A percentile compares a stretch with the other conserved stretches of the same genome.
phyloP scores from a whole-genome alignment of 345 rosid species.

The Isatis tinctoria region DNA sequence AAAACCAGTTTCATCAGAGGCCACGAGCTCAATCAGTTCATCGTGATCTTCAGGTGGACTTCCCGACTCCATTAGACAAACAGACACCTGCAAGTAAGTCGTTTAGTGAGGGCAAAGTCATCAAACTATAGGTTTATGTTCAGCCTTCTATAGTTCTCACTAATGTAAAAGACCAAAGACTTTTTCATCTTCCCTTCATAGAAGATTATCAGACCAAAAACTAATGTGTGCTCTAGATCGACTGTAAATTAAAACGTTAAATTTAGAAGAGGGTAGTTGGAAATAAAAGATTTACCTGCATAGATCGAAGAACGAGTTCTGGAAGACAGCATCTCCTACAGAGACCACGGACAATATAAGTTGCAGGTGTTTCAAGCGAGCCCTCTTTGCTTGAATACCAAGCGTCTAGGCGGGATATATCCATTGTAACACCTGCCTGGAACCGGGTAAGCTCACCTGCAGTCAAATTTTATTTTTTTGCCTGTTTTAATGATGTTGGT shows the following conservation, averaged over 20 bases:
- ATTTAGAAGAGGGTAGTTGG: neutral
- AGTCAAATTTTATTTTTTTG: constrained; percentile 5
- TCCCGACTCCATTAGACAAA: constrained; percentile 65
- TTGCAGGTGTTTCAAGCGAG: constrained; percentile 64
- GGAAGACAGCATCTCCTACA: constrained; percentile 95
- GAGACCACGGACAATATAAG: constrained; percentile 77
- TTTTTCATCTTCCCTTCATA: neutral
- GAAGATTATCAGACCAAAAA: neutral
- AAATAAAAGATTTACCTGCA: constrained; percentile 55
- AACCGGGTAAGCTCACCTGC: constrained; percentile 93
- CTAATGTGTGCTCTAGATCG: neutral
- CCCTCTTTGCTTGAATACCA: constrained; percentile 82
- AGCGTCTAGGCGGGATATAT: constrained; percentile 90
- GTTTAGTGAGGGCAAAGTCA: neutral
- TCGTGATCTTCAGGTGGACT: constrained; percentile 68
- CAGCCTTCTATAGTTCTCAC: neutral
- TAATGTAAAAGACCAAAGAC: neutral
- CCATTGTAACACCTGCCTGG: constrained; percentile 88
- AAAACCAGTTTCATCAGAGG: constrained; percentile 62
- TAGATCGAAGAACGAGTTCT: constrained; percentile 75
- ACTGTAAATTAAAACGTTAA: neutral
- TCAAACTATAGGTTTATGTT: neutral
- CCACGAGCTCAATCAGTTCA: constrained; percentile 74
- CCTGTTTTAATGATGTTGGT: neutral
- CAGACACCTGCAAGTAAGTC: constrained; percentile 60